Conservation (phyloP, 192 early-diverging fungal species). For the Tieghemiomyces parasiticus region DNA sequence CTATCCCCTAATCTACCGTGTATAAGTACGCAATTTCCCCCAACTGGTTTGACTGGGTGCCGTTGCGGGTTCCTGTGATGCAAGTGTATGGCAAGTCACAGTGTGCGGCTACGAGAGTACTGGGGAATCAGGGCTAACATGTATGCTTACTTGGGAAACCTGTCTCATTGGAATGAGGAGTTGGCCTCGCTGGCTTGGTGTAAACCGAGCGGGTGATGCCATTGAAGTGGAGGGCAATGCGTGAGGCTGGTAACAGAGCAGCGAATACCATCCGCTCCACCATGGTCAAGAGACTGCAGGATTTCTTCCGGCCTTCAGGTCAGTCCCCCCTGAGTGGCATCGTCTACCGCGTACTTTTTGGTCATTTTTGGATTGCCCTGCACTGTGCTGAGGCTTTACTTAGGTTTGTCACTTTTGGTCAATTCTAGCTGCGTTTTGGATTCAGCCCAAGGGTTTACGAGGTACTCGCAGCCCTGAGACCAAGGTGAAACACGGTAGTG, state of each 20-base stretch:
- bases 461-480: too few species aligned
- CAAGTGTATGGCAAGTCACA: neutral
- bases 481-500: too few species aligned
- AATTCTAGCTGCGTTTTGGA: too few species aligned
- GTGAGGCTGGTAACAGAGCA: constrained; percentile 28
- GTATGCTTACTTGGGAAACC: neutral
- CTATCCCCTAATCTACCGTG: too few species aligned
- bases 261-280: constrained; percentile 21
- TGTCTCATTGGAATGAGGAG: constrained; percentile 19
- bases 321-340: too few species aligned
- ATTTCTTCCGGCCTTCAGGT: too few species aligned
- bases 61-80: neutral
- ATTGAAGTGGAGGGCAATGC: constrained; percentile 19
- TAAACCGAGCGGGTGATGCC: constrained; percentile 21
- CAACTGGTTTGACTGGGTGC: constrained; percentile 2
- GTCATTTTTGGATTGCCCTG: too few species aligned
- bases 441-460: too few species aligned
- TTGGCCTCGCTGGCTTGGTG: constrained; percentile 20
- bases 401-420: too few species aligned
- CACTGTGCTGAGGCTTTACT: too few species aligned
- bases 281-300: constrained; percentile 22
- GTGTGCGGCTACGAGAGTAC: neutral
- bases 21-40: too few species aligned
- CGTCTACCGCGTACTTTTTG: too few species aligned
- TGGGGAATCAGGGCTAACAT: neutral